Conservation (phyloP, 441 rosid species). For the Gossypium aridum region DNA sequence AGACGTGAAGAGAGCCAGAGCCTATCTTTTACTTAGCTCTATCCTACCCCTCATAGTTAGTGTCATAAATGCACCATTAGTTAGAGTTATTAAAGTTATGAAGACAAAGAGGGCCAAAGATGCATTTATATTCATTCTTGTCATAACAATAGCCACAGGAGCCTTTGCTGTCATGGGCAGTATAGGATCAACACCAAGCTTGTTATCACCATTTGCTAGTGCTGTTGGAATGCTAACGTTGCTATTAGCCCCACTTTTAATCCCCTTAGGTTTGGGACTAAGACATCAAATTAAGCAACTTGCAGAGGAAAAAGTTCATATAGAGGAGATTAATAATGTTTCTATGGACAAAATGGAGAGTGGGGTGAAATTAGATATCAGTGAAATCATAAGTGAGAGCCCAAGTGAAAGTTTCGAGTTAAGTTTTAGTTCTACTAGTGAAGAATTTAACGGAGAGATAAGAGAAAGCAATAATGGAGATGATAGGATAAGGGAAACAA, state of each 20-base stretch:
- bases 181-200: constrained; percentile 20
- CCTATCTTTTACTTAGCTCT: constrained; percentile 64
- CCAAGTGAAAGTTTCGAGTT: neutral
- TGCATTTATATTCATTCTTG: constrained; percentile 43
- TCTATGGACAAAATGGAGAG: constrained; percentile 8
- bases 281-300: constrained; percentile 19
- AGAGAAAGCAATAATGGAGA: neutral
- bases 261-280: constrained; percentile 29
- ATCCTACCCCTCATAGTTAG: constrained; percentile 41
- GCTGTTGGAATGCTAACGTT: constrained; percentile 41
- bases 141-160: constrained; percentile 59
- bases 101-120: constrained; percentile 9
- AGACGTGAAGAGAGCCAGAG: constrained; percentile 33
- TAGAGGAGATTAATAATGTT: constrained; percentile 17
- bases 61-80: constrained; percentile 29
- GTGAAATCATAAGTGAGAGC: neutral
- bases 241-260: constrained; percentile 39
- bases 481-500: neutral
- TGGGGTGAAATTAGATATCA: constrained; percentile 13
- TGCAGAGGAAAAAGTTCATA: constrained; percentile 27
- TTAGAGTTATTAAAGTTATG: constrained; percentile 12
- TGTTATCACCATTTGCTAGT: constrained; percentile 23
- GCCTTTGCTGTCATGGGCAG: constrained; percentile 55
- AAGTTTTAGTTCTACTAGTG: neutral
- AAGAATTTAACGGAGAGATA: neutral